Base-by-base conservation (phyloP, 2,329 filamentous ascomycete species). In the Sclerotinia trifoliorum region DNA sequence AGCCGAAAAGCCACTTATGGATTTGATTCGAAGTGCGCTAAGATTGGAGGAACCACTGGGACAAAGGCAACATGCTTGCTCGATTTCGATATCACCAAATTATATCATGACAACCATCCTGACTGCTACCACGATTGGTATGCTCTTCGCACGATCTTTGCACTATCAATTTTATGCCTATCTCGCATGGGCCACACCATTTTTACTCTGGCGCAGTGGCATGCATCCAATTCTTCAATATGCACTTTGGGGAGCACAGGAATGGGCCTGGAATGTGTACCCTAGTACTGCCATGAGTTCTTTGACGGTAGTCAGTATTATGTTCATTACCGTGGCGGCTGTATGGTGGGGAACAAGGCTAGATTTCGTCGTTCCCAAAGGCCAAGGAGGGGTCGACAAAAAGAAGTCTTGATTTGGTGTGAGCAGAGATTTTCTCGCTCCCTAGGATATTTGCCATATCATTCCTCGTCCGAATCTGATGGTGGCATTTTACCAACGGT, bases 401-500 rank as follows among this genome's bases (percentile, higher is more conserved):
- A 74, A 71, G 62, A 32, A 63, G n/a, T 66, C 69, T 68, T 76
- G 63, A 75, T 55, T 24, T 29, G 17, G 49, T 54, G 44, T 26
- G 21, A 68, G 32, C 15, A 26, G 8, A 35, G 39, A 4, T 39
- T 26, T 26, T 42, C n/a, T 51, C 17, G 15, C n/a, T n/a, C 56
- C 51, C 17, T 65, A 15, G 29, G 42, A 29, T 42, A 35, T 32
- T n/a, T 46, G 49, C 70, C 70, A 71, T 82, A 74, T 80, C 81
- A 39, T 91, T 89, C 64, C 66, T 92, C 90, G 65, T 93, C 92
- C 29, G 92, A 89, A 75, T 92, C 91, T 68, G 88, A 90, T 2
- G 92, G 90, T 35, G 93, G 93, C 89, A 97, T 88, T 80, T 90
- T 93, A 73, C 93, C 93, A 7, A 93, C 87, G 24, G 84, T 91